phyloP scores from a whole-genome alignment of 352 stramenopile genomes.

The Stephanocyclus meneghinianus region DNA sequence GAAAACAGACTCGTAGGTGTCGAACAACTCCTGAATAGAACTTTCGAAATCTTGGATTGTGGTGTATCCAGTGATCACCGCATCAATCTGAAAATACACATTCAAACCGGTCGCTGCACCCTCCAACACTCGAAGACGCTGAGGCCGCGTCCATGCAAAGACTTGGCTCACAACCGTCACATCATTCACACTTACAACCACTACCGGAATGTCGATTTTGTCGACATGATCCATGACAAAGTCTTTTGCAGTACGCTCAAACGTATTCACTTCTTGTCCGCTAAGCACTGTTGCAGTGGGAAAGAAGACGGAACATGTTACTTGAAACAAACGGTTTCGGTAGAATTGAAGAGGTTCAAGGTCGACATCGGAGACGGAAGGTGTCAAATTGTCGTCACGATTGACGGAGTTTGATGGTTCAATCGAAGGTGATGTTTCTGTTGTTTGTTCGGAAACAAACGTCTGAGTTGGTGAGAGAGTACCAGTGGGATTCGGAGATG shows the following conservation, averaged over 20 bases:
- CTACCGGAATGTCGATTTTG: neutral
- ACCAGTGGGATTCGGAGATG: neutral
- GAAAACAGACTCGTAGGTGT: neutral
- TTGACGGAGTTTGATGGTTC: neutral
- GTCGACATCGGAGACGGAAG: neutral
- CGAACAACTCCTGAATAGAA: constrained; percentile 5
- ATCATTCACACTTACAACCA: neutral
- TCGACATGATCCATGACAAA: constrained; percentile 1
- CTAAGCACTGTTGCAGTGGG: neutral
- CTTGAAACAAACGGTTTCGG: constrained; percentile 3
- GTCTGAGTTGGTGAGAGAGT: neutral
- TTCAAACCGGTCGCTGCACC: neutral
- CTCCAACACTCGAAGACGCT: too few species aligned
- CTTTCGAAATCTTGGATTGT: neutral
- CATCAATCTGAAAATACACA: constrained; percentile 10
- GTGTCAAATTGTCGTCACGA: neutral
- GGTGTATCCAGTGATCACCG: neutral
- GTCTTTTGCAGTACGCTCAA: neutral
- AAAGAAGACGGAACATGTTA: constrained; percentile 5
- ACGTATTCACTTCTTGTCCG: neutral
- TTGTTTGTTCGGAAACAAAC: neutral
- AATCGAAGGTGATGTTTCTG: neutral
- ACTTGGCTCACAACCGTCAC: constrained; percentile 5
- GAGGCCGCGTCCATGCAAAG: neutral
- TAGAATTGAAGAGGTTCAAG: neutral